Base-by-base conservation (phyloP, 2,329 filamentous ascomycete species). In the Pseudogymnoascus sp. region DNA sequence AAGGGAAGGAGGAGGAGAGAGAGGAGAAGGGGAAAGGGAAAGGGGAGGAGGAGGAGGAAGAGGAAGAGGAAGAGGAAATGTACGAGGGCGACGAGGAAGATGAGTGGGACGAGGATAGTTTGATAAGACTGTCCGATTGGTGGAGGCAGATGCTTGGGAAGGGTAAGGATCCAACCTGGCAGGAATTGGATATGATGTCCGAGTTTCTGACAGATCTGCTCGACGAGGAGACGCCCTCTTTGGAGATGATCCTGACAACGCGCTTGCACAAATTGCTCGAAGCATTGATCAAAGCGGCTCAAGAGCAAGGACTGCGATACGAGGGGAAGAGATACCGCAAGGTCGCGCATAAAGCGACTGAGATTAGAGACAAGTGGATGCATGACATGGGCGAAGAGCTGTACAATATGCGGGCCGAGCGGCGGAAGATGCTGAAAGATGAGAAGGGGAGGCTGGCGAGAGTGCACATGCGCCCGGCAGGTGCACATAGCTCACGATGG, bases 231-330 rank as follows among this genome's bases (percentile, higher is more conserved):
- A 58, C 37, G 4, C 57, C 57, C 20, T 25, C 33, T n/a, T 6
- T 58, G 6, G 41, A 58, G 54, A 25, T 65, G n/a, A 59, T 67
- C 30, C 47, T 61, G 3, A 16, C 60, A 6, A 60, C 63, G 7
- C 65, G 62, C 14, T 22, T 67, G 4, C 64, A 66, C 30, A 66
- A 67, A 33, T 62, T 68, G 14, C 33, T 69, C 1, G 65, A 65
- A 30, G 66, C 65, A 8, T 33, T 69, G 16, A 12, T 59, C 9
- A 39, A 58, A n/a, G 22, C 33, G 20, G 58, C 37, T 18, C 35
- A 35, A 12, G 58, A 63, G n/a, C 25, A 47, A 1, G 39, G 39
- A 18, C 22, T 57, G 22, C 33, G 57, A 14, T 54, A 28, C 14
- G 18, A 36, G 20, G 61, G 58, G 22, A 38, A 36, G 47, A 4